These are phyloP conservation scores for Epichloe typhina DNA, from an alignment of 2,329 filamentous ascomycete genomes.

Conservation along the genomic window DNA sequence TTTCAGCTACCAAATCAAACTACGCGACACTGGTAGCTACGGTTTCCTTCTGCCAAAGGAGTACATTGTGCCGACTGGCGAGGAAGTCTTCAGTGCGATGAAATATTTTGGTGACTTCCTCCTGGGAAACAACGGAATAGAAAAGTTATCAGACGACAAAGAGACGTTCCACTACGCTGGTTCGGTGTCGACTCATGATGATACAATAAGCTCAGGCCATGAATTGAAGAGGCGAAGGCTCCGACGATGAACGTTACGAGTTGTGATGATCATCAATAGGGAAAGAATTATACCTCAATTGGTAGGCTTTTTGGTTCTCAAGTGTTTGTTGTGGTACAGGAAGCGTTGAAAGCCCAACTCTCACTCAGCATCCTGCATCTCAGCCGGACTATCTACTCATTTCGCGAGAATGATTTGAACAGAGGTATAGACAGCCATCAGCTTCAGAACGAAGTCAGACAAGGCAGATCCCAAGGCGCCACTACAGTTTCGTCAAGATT, in stretches of 20 bases:
- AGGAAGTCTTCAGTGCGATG: slow-evolving; percentile 74
- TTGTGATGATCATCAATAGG: background rate
- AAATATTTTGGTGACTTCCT: slow-evolving; percentile 76
- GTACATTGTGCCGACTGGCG: slow-evolving; percentile 77
- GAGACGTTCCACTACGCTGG: slow-evolving; percentile 11
- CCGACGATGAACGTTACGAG: slow-evolving; percentile 11
- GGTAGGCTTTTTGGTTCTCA: too few species aligned
- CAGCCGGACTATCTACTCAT: slow-evolving; percentile 2
- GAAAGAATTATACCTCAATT: too few species aligned
- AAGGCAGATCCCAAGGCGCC: slow-evolving; percentile 24
- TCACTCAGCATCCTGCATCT: background rate
- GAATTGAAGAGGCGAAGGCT: slow-evolving; percentile 20
- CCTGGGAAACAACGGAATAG: slow-evolving; percentile 55
- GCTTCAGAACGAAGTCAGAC: slow-evolving; percentile 25
- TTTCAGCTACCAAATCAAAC: slow-evolving; percentile 87
- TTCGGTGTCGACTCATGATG: slow-evolving; percentile 2
- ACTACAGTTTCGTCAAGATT: slow-evolving; percentile 10
- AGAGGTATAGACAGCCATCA: slow-evolving; percentile 30
- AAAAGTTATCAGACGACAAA: slow-evolving; percentile 22
- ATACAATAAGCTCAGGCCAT: slow-evolving; percentile 9
- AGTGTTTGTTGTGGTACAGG: too few species aligned
- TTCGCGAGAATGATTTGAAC: slow-evolving; percentile 23
- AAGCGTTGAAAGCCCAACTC: too few species aligned
- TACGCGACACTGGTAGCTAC: slow-evolving; percentile 86
- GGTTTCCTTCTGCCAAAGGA: slow-evolving; percentile 82